Base-by-base conservation (phyloP, 805 yeast species). In the Kuraishia capsulata region DNA sequence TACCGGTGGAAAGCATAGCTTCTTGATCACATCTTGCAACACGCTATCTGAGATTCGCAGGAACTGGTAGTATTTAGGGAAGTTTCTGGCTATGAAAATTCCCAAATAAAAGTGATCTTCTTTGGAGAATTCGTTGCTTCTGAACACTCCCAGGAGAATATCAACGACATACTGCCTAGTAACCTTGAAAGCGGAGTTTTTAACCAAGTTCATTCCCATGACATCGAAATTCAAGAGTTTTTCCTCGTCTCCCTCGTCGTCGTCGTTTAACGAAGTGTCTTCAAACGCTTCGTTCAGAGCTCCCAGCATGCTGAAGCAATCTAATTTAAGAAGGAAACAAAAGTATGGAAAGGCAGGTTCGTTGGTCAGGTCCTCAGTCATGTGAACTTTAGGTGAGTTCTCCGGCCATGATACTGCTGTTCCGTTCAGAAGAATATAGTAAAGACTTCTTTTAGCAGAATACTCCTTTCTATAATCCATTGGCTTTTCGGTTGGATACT, bases 41-140 rank as follows among this genome's bases (percentile, higher is more conserved):
- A 65, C 59, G 1, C 75, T 63, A 39, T 80, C 92, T 1, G 88
- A 72, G 1, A 92, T 55, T 33, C 86, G 67, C 9, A 90, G 68
- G 44, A 85, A 89, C 56, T 90, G 98, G 10, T 75, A 67, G 54
- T 83, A 90, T 52, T 90, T 92, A 2, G 96, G 81, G 44, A 80
- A 76, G 51, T 84, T 89, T 41, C 90, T 59, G 0, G 90, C 84
- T 25, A 90, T 57, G 51, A 90, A 92, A 3, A 86, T 72, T 2
- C 85, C 69, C 36, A 85, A 54, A 37, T 64, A 56, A 3, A 57
- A 51, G 13, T 47, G 45, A 28, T 61, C 64, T 4, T 41, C 41
- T 1, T 46, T 41, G 4, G 57, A 51, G 32, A 65, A 56, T 25
- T 59, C 65, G 38, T 63, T 55, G 4, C 58, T 63, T 3, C 66